Evolutionary conservation across 2,329 filamentous ascomycete species (phyloP), one percentile per base, ranked within the genome.

Genomic region (Tolypocladium inflatum): DNA sequence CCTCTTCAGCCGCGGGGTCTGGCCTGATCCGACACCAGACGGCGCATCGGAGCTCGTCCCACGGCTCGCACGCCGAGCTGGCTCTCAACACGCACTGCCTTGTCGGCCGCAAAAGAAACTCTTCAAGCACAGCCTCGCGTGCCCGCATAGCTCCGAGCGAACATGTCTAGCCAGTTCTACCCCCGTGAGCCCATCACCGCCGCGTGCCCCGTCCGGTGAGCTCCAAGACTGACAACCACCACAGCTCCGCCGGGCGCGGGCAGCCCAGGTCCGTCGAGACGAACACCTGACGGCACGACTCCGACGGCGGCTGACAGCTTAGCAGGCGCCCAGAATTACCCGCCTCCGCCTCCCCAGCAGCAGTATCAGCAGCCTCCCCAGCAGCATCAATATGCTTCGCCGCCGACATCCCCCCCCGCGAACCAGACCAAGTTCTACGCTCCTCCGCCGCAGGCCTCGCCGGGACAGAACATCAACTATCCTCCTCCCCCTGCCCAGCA

Each of bases 371-470:
- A 33, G 39, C 63, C 60, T 59, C 64, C 62, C 1, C 62, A 66
- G 17, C 66, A 75, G 59, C 74, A 74, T 55, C 74, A 72, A 60
- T 80, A 78, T 63, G 76, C 76, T 52, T 71, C 73, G 54, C 78
- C 78, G 21, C 77, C 78, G 37, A 75, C 73, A 6, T 80, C 78
- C 26, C 74, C 78, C 54, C 77, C 78, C 3, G 74, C 76, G 48
- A 73, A 72, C 65, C 73, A 74, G 61, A 70, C 74, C 26, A 75
- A 74, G 52, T 79, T 77, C 67, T 79, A 78, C 54, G 71, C 76
- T 56, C 62, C 62, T 30, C 61, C 61, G 15, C 54, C 60, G 0
- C 71, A 72, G 55, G 62, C 63, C 45, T 62, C 62, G 54, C 58
- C 60, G 7, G 51, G 60, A 26, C 55, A 61, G 42, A 43, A 37